Percentiles rank a stretch among this genome's conserved stretches.
These are phyloP conservation scores for Xylariaceae sp. DNA, from an alignment of 2,329 filamentous ascomycete genomes.

Conservation along the genomic window DNA sequence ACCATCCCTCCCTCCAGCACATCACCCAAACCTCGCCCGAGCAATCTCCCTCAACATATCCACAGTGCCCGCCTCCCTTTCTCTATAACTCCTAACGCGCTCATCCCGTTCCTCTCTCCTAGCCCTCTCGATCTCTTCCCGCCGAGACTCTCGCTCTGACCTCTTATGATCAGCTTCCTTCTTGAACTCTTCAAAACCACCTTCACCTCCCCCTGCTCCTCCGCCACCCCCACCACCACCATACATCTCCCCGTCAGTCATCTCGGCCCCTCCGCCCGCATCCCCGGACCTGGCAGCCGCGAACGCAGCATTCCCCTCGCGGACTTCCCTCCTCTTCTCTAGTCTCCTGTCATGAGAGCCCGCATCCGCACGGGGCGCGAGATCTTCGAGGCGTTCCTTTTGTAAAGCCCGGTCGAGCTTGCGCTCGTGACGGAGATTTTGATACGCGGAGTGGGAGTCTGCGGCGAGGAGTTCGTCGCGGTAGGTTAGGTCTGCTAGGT, in stretches of 20 bases:
- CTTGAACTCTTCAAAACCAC: slow-evolving; percentile 65
- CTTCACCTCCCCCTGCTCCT: slow-evolving; percentile 37
- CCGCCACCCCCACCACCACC: slow-evolving; percentile 51
- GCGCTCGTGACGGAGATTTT: slow-evolving; percentile 58
- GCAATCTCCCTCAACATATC: slow-evolving; percentile 76
- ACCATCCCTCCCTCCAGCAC: too few species aligned
- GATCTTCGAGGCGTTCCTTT: slow-evolving; percentile 72
- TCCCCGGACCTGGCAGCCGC: slow-evolving; percentile 58
- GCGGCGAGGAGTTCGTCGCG: slow-evolving; percentile 47
- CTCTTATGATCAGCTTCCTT: slow-evolving; percentile 72
- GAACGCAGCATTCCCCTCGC: slow-evolving; percentile 71
- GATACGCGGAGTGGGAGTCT: slow-evolving; percentile 41
- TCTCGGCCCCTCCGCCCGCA: slow-evolving; percentile 46
- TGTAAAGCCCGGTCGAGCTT: slow-evolving; percentile 62
- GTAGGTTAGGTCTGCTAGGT: slow-evolving; percentile 67
- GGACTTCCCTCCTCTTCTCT: slow-evolving; percentile 75
- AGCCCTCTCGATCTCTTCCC: slow-evolving; percentile 76
- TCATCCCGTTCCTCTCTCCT: slow-evolving; percentile 77
- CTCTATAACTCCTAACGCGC: slow-evolving; percentile 62
- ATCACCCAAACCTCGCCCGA: slow-evolving; percentile 68
- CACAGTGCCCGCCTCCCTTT: slow-evolving; percentile 82
- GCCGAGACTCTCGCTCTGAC: slow-evolving; percentile 74
- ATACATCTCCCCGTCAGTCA: slow-evolving; percentile 74
- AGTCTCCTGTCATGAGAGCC: slow-evolving; percentile 79
- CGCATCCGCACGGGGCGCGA: slow-evolving; percentile 76